Percentiles rank a stretch among this genome's conserved stretches.
These are phyloP conservation scores for Turnera subulata DNA, from an alignment of 345 rosid genomes.

Conservation along the genomic window DNA sequence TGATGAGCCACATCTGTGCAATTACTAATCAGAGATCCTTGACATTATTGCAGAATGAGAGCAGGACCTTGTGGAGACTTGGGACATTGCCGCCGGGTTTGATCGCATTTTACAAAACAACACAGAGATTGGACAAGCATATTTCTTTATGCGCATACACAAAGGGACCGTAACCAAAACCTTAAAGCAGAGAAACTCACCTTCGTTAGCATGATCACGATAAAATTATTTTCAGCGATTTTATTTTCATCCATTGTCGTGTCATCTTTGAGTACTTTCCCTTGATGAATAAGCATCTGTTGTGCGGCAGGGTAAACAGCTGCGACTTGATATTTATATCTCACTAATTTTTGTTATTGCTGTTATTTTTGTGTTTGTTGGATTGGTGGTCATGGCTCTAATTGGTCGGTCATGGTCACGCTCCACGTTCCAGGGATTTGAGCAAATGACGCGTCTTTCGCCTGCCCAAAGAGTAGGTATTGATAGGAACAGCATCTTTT, in stretches of 20 bases:
- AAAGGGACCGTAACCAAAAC: too few relatives aligned
- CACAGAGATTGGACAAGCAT: background rate
- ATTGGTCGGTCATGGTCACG: too few relatives aligned
- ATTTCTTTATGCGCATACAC: too few relatives aligned
- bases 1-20: too few relatives aligned
- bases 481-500: conserved; percentile 65
- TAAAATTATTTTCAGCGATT: conserved; percentile 9
- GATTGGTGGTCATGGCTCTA: too few relatives aligned
- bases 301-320: conserved; percentile 10
- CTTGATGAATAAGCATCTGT: conserved; percentile 17
- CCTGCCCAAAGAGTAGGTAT: too few relatives aligned
- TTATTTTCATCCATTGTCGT: conserved; percentile 14
- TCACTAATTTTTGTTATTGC: too few relatives aligned
- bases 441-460: too few relatives aligned
- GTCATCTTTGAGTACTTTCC: conserved; percentile 19
- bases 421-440: too few relatives aligned
- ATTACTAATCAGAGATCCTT: background rate
- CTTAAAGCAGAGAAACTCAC: background rate
- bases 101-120: conserved; percentile 11
- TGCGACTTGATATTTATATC: conserved; percentile 12
- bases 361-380: too few relatives aligned
- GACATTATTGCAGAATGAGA: conserved; percentile 1
- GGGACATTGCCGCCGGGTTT: conserved; percentile 12
- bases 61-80: conserved; percentile 5
- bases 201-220: conserved; percentile 18